phyloP scores from a whole-genome alignment of 2,329 filamentous ascomycete species.

The Fusarium camptoceras region DNA sequence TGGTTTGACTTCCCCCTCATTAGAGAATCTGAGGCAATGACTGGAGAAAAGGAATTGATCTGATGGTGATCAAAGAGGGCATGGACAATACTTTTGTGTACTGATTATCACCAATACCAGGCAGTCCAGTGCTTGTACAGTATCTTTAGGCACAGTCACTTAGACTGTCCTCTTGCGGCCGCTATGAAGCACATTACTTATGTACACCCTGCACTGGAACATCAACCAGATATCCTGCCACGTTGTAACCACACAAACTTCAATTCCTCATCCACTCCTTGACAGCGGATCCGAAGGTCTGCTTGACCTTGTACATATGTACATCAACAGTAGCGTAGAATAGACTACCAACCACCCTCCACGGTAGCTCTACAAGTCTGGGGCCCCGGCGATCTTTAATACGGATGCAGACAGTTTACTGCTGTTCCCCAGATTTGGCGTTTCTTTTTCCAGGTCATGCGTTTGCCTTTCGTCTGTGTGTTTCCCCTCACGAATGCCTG shows the following conservation, averaged over 20 bases:
- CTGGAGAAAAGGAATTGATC: conserved; percentile 13
- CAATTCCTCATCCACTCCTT: conserved; percentile 1
- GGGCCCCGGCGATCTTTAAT: conserved; percentile 28
- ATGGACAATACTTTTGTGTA: neutral
- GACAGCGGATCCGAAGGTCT: conserved; percentile 42
- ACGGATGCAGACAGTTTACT: conserved; percentile 4
- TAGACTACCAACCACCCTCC: neutral
- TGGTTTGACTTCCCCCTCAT: conserved; percentile 37
- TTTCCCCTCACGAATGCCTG: conserved; percentile 25
- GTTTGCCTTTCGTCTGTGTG: neutral
- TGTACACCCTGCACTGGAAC: neutral
- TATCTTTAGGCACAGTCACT: conserved; percentile 5
- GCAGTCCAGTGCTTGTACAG: neutral
- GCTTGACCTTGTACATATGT: conserved; percentile 20
- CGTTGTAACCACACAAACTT: conserved; percentile 3
- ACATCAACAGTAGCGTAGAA: neutral
- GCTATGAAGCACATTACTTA: neutral
- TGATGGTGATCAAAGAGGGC: neutral
- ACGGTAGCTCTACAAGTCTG: conserved; percentile 15
- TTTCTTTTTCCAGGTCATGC: neutral
- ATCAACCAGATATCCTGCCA: conserved; percentile 19
- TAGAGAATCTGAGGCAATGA: conserved; percentile 13
- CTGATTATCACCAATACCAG: neutral
- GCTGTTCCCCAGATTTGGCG: conserved; percentile 24
- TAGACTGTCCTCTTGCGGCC: neutral